Evolutionary conservation across 768 basidiomycete species (phyloP).

Genomic region (Lyophyllum semitale): DNA sequence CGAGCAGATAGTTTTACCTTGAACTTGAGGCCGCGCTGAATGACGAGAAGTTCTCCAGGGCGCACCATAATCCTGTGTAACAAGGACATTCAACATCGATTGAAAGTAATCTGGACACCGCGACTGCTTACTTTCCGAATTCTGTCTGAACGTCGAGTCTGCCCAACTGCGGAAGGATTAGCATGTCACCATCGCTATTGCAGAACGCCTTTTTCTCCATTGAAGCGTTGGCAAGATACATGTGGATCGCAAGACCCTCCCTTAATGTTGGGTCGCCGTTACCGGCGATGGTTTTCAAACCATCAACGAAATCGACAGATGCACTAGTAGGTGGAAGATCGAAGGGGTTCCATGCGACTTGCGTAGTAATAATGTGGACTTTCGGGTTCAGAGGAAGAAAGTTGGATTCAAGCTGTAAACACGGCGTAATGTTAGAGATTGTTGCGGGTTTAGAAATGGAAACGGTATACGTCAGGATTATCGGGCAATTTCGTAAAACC

Average conservation of each 20-base stretch:
- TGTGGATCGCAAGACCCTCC: conserved; percentile 65
- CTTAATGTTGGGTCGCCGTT: conserved; percentile 63
- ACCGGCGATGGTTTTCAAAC: conserved; percentile 64
- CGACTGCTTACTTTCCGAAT: conserved; percentile 54
- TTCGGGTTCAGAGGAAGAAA: conserved; percentile 62
- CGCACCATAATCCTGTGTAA: conserved; percentile 57
- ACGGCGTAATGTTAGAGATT: neutral
- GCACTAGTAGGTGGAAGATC: conserved; percentile 43
- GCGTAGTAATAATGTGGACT: conserved; percentile 62
- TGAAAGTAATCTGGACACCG: neutral
- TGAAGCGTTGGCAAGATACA: conserved; percentile 59
- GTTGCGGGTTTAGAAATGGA: neutral
- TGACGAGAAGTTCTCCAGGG: conserved; percentile 65
- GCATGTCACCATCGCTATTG: conserved; percentile 66
- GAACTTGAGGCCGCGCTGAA: conserved; percentile 69
- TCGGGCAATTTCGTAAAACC: conserved; percentile 57
- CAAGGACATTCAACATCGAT: neutral
- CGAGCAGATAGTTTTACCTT: conserved; percentile 40
- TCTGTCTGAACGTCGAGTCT: conserved; percentile 71
- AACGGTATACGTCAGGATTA: conserved; percentile 54
- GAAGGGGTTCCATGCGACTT: conserved; percentile 68
- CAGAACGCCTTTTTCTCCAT: conserved; percentile 65
- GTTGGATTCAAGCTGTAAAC: conserved; percentile 55
- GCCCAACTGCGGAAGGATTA: conserved; percentile 67
- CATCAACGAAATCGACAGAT: conserved; percentile 56